phyloP scores from a whole-genome alignment of 1,139 yeast genomes.

The Taphrina communis region DNA sequence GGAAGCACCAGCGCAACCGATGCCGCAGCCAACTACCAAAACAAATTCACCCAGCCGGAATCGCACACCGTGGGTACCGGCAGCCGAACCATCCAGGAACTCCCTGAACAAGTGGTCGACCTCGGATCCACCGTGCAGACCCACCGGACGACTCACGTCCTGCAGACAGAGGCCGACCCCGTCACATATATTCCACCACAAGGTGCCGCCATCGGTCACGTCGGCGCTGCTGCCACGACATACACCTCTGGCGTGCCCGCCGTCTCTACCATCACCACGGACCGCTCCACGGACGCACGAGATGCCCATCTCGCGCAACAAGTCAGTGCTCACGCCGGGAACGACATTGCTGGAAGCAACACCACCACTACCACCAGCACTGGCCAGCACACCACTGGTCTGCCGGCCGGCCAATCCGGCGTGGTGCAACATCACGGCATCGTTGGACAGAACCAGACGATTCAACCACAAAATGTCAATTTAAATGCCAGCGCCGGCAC shows the following conservation, averaged over 20 bases:
- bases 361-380: no score
- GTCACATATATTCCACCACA: slow-evolving; percentile 23
- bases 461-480: not conserved
- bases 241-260: slow-evolving; percentile 2
- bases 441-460: slow-evolving; percentile 20
- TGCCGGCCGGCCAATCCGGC: slow-evolving; percentile 3
- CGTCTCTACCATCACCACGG: not conserved
- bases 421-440: slow-evolving; percentile 24
- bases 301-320: slow-evolving; percentile 5
- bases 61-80: slow-evolving; percentile 18
- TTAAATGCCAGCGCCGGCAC: slow-evolving; percentile 8
- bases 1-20: slow-evolving; percentile 4
- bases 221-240: not conserved
- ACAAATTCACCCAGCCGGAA: slow-evolving; percentile 24
- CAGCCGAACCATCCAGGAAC: slow-evolving; percentile 17
- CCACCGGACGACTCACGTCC: slow-evolving; percentile 14
- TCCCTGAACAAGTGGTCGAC: slow-evolving; percentile 18
- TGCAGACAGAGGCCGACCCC: slow-evolving; percentile 14
- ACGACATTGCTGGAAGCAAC: not conserved
- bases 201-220: slow-evolving; percentile 5
- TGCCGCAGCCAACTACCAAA: slow-evolving; percentile 3
- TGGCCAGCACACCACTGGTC: slow-evolving; percentile 10
- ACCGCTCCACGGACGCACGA: not conserved
- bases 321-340: slow-evolving; percentile 1
- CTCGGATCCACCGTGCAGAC: slow-evolving; percentile 23